Base-by-base conservation (phyloP, 2,329 filamentous ascomycete genomes). In the Fusarium graminum region DNA sequence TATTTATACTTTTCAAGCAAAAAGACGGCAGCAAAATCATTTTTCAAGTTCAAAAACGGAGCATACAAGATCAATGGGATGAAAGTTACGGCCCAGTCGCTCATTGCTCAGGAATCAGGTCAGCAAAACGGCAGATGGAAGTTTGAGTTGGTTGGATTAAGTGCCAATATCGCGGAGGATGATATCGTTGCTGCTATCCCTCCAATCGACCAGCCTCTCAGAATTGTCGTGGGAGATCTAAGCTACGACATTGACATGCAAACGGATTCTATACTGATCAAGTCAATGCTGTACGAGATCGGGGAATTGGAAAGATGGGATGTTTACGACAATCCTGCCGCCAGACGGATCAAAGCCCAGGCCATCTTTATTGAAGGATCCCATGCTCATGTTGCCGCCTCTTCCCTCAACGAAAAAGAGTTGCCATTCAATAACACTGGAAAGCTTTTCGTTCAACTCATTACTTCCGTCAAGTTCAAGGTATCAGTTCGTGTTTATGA, bases 391-490 rank as follows among this genome's bases (percentile, higher is more conserved):
- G 63, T 75, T 11, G 80, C 78, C 0, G 74, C 68, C 3, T 54
- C 42, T n/a, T 55, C 59, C 2, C 71, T 83, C 0, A 64, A 81
- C 43, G 57, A 74, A 6, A 72, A 22, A 8, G 50, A 45, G 4
- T 39, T 83, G 7, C 61, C 73, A 0, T 78, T 80, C 13, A 64
- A 76, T 1, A 54, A 59, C 6, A 65, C 47, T 1, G 75, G 70
- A 1, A 80, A 74, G 30, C 69, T 83, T 2, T 79, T 76, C 3
- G 70, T 80, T 2, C 70, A 72, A n/a, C 68, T 78, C 7, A 65
- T 82, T 4, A 72, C 76, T 14, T 75, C 77, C 0, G 76, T 75
- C 13, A 77, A 76, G 43, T 77, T 81, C 59, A 81, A 80, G 46
- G 70, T 82, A n/a, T 60, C 67, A 3, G 68, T 51, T 3, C 59